phyloP scores from a whole-genome alignment of 2,329 filamentous ascomycete species.

The Akanthomyces dipterigenus region DNA sequence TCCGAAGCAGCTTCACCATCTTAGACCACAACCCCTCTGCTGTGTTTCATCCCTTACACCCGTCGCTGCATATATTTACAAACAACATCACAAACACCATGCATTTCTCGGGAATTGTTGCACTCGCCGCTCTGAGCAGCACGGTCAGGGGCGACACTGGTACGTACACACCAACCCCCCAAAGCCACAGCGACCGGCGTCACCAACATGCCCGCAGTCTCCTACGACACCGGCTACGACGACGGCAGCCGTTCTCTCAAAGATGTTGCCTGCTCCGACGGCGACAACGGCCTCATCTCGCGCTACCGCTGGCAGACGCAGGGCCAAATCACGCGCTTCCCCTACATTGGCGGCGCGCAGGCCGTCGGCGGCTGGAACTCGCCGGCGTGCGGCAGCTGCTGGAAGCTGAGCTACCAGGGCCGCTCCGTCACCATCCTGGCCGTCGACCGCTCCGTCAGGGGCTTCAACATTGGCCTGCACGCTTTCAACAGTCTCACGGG shows the following conservation, averaged over 20 bases:
- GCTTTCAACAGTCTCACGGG: conserved; percentile 52
- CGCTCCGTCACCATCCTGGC: conserved; percentile 48
- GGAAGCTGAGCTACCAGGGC: conserved; percentile 44
- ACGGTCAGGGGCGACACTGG: conserved; percentile 14
- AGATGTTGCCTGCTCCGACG: conserved; percentile 60
- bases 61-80: background rate
- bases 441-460: conserved; percentile 43
- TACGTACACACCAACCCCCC: background rate
- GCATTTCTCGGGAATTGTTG: conserved; percentile 35
- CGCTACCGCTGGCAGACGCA: conserved; percentile 53
- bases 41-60: too few relatives aligned
- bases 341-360: conserved; percentile 48
- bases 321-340: conserved; percentile 43
- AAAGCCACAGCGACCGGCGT: background rate
- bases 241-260: conserved; percentile 46
- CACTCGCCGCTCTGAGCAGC: conserved; percentile 32
- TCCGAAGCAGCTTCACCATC: background rate
- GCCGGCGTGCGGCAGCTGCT: conserved; percentile 52
- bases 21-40: too few relatives aligned
- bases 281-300: conserved; percentile 58
- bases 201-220: conserved; percentile 38
- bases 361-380: conserved; percentile 52
- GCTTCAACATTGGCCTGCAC: conserved; percentile 50
- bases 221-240: conserved; percentile 69
- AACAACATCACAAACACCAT: conserved; percentile 28